phyloP scores from a whole-genome alignment of 2,329 filamentous ascomycete genomes.

The Emericellopsis cladophorae region DNA sequence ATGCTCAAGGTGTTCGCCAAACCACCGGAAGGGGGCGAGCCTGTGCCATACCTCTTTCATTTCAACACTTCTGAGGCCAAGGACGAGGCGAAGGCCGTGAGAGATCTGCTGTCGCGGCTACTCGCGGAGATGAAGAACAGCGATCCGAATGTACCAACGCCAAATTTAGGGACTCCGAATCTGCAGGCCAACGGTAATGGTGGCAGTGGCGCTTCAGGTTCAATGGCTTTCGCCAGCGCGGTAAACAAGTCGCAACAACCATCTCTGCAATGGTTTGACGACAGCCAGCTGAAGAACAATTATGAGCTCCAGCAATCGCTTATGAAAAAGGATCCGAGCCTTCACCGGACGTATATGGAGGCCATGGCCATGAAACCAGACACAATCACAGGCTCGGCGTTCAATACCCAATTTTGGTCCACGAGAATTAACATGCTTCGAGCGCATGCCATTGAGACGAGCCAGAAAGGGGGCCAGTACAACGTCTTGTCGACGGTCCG shows the following conservation, averaged over 20 bases:
- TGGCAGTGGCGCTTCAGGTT: conserved; percentile 40
- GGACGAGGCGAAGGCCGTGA: conserved; percentile 73
- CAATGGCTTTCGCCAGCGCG: conserved; percentile 69
- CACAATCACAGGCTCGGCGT: conserved; percentile 65
- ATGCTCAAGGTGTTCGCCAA: conserved; percentile 88
- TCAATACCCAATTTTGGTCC: conserved; percentile 91
- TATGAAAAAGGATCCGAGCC: conserved; percentile 62
- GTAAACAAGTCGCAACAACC: conserved; percentile 37
- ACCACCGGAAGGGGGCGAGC: conserved; percentile 39
- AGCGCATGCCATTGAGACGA: conserved; percentile 78
- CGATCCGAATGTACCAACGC: conserved; percentile 32
- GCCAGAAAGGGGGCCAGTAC: conserved; percentile 79
- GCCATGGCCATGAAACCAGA: conserved; percentile 74
- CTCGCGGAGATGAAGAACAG: conserved; percentile 55
- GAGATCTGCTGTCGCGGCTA: conserved; percentile 67
- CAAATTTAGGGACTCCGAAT: conserved; percentile 12
- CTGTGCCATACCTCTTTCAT: conserved; percentile 70
- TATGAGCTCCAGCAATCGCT: conserved; percentile 78
- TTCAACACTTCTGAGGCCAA: conserved; percentile 77
- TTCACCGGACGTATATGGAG: conserved; percentile 81
- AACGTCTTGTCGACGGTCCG: conserved; percentile 90
- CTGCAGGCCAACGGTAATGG: conserved; percentile 9
- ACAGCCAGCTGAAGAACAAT: conserved; percentile 64
- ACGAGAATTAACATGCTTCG: conserved; percentile 75
- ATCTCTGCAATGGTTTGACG: conserved; percentile 63